Evolutionary conservation across 2,329 filamentous ascomycete genomes (phyloP).

Genomic region (Fusarium newnesense): DNA sequence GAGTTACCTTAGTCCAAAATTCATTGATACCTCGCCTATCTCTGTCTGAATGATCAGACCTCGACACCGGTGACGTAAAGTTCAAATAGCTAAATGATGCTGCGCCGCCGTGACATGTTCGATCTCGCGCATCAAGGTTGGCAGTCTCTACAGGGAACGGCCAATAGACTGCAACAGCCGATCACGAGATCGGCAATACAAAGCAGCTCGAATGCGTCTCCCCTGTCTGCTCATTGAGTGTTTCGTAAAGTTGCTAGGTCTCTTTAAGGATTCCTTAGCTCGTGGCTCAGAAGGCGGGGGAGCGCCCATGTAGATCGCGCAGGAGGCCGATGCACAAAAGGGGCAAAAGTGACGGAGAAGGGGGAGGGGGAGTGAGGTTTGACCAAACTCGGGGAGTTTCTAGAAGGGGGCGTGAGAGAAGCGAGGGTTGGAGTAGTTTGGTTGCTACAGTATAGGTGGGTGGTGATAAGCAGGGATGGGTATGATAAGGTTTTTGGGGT

Average conservation of each 20-base stretch:
- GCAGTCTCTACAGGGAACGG: constrained; percentile 10
- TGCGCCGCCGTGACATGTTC: background rate
- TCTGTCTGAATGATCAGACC: background rate
- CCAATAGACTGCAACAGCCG: constrained; percentile 7
- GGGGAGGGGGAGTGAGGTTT: constrained; percentile 7
- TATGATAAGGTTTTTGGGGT: constrained; percentile 25
- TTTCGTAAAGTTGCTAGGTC: constrained; percentile 11
- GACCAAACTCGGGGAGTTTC: background rate
- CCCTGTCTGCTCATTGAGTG: constrained; percentile 4
- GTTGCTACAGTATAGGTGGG: background rate
- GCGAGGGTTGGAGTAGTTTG: constrained; percentile 4
- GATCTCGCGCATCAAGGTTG: constrained; percentile 8
- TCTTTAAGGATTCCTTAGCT: constrained; percentile 5
- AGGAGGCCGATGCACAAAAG: constrained; percentile 10
- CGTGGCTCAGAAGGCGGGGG: constrained; percentile 14
- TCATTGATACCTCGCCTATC: background rate
- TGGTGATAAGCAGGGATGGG: constrained; percentile 25
- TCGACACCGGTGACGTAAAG: constrained; percentile 4
- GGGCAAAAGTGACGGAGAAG: background rate
- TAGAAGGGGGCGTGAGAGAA: constrained; percentile 25
- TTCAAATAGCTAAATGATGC: background rate
- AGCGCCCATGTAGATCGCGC: constrained; percentile 25
- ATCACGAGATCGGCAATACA: constrained; percentile 32
- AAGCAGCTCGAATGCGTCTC: background rate
- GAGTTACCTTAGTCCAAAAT: background rate